Percentiles rank a stretch among this genome's conserved stretches.
Evolutionary conservation across 306 rosid species (phyloP).

Genomic region (Cucurbita argyrosperma): DNA sequence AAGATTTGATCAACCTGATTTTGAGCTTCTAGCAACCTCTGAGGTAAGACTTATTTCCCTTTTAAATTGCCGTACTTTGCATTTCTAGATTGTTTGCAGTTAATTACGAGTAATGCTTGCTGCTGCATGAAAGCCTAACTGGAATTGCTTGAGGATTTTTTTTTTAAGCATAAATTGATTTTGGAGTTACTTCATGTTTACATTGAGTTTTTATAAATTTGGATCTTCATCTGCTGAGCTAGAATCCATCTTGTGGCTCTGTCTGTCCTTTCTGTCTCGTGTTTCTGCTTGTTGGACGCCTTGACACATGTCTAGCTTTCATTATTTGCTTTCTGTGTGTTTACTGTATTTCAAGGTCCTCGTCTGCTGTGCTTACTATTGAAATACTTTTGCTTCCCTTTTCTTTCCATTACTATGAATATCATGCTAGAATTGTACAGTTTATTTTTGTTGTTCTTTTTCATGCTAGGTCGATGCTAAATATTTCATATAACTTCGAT

Average conservation of each 20-base stretch:
- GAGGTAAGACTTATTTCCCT: slow-evolving; percentile 34
- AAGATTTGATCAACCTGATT: slow-evolving; percentile 47
- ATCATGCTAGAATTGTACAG: neutral
- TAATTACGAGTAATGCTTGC: neutral
- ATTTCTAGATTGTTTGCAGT: neutral
- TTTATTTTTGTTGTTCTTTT: neutral
- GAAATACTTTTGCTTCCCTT: neutral
- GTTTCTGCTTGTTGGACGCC: neutral
- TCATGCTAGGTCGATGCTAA: neutral
- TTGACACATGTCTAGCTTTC: neutral
- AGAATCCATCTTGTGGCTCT: neutral
- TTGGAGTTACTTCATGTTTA: neutral
- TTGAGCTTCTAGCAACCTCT: slow-evolving; percentile 48
- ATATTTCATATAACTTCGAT: neutral
- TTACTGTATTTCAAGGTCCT: neutral
- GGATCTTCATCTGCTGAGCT: neutral
- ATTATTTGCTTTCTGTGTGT: neutral
- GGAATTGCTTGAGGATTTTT: neutral
- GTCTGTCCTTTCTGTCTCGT: neutral
- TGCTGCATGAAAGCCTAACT: neutral
- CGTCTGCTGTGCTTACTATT: neutral
- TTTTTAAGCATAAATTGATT: neutral
- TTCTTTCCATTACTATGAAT: neutral
- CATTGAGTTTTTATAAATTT: neutral
- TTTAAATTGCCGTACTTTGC: neutral